Conservation (phyloP, 345 rosid genomes). For the Citrus trifoliata region DNA sequence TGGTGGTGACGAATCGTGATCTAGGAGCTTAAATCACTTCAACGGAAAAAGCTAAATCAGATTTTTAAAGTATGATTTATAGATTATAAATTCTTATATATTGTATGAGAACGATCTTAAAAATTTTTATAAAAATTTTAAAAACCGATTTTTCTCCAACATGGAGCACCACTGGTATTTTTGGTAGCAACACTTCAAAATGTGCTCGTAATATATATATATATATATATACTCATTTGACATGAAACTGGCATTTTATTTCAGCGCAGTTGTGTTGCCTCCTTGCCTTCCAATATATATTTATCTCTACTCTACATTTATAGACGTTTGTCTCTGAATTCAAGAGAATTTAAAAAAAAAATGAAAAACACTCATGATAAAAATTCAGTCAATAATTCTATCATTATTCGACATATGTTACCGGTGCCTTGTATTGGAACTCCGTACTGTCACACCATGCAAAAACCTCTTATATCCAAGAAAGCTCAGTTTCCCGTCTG, state of each 20-base stretch:
- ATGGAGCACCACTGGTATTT: no score
- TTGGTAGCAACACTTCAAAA: neutral
- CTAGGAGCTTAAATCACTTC: no score
- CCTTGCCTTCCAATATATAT: neutral
- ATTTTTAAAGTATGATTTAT: no score
- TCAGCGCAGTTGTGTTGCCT: neutral
- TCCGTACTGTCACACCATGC: slow-evolving; percentile 72
- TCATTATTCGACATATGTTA: slow-evolving; percentile 16
- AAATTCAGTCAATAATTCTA: neutral
- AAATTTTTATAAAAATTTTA: no score
- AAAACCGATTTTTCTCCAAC: no score
- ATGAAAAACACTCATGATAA: neutral
- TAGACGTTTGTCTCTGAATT: neutral
- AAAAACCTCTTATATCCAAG: slow-evolving; percentile 70
- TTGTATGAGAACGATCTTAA: no score
- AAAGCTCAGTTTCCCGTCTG: slow-evolving; percentile 66
- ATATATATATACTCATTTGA: neutral
- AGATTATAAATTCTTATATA: no score
- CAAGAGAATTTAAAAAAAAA: neutral
- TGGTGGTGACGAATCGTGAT: no score
- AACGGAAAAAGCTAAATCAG: no score
- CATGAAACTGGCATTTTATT: neutral
- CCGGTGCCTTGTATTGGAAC: slow-evolving; percentile 51
- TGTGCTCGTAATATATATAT: neutral
- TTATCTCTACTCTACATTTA: neutral